These are phyloP conservation scores for Colletotrichum sp. DNA, from an alignment of 2,329 filamentous ascomycete genomes.

Conservation along the genomic window DNA sequence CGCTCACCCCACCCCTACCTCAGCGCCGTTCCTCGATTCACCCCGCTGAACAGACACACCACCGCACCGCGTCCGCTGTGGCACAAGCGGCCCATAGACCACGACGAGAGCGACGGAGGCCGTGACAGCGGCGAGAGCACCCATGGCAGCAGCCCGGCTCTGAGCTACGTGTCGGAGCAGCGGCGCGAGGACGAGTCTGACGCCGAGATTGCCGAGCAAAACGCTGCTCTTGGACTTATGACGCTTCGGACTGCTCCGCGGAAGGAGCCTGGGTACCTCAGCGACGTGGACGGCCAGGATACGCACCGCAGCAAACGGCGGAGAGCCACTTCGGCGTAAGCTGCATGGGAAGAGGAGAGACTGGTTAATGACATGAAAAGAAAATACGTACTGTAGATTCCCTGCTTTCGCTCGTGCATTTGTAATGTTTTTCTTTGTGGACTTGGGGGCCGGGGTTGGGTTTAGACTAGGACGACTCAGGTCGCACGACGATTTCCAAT, in stretches of 20 bases:
- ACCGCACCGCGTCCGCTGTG: slow-evolving; percentile 8
- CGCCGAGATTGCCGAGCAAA: slow-evolving; percentile 41
- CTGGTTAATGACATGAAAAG: neutral
- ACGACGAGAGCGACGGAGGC: slow-evolving; percentile 30
- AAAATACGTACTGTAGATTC: slow-evolving; percentile 1
- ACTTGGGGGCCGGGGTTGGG: neutral
- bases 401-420: slow-evolving; percentile 1
- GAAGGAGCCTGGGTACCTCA: slow-evolving; percentile 4
- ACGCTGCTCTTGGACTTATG: slow-evolving; percentile 53
- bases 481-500: neutral
- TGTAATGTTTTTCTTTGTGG: slow-evolving; percentile 2
- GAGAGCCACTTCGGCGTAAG: slow-evolving; percentile 43
- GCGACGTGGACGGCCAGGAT: slow-evolving; percentile 27
- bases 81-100: slow-evolving; percentile 31
- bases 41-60: slow-evolving; percentile 10
- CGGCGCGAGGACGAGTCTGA: slow-evolving; percentile 15
- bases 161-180: neutral
- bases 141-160: slow-evolving; percentile 24
- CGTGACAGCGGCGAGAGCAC: slow-evolving; percentile 24
- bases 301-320: slow-evolving; percentile 42
- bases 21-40: slow-evolving; percentile 48
- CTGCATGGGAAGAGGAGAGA: neutral
- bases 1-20: slow-evolving; percentile 43
- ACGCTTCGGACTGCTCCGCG: slow-evolving; percentile 40
- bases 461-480: neutral